A percentile compares a stretch with the other conserved stretches of the same genome.
phyloP scores from a whole-genome alignment of 2,329 filamentous ascomycete species.

The Aspergillus sojae region DNA sequence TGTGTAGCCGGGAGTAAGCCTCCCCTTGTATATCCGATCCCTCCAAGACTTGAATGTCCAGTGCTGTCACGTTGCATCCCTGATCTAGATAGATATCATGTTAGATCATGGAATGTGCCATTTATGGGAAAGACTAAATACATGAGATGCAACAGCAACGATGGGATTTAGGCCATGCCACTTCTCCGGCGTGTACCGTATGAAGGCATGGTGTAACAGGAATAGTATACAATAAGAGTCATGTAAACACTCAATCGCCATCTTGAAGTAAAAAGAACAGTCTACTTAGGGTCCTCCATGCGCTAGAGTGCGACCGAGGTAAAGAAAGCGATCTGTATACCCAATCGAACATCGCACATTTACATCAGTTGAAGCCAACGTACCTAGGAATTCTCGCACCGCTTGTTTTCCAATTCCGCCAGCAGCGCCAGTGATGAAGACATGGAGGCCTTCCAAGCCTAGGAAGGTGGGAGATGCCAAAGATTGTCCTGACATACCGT shows the following conservation, averaged over 20 bases:
- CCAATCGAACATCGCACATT: not conserved
- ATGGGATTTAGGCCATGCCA: not conserved
- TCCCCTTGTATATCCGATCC: conserved; percentile 28
- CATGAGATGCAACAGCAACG: not conserved
- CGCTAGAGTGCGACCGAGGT: not conserved
- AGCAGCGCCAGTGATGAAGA: conserved; percentile 57
- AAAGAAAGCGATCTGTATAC: not conserved
- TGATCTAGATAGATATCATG: conserved; percentile 40
- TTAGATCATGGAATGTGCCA: not conserved
- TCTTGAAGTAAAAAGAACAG: not conserved
- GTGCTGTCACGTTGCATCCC: conserved; percentile 58
- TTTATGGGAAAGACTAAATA: not conserved
- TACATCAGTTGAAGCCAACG: conserved; percentile 15
- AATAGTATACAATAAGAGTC: not conserved
- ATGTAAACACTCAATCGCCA: not conserved
- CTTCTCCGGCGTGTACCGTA: not conserved
- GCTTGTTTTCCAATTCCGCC: conserved; percentile 55
- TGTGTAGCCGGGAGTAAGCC: conserved; percentile 40
- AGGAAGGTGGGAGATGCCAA: conserved; percentile 39
- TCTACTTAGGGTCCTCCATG: not conserved
- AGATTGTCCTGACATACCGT: not conserved
- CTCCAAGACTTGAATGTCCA: conserved; percentile 48
- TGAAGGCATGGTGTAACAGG: not conserved
- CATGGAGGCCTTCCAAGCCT: conserved; percentile 52
- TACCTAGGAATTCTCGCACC: conserved; percentile 57